Evolutionary conservation across 768 basidiomycete species (phyloP).

Genomic region (Coprinopsis cinerea): DNA sequence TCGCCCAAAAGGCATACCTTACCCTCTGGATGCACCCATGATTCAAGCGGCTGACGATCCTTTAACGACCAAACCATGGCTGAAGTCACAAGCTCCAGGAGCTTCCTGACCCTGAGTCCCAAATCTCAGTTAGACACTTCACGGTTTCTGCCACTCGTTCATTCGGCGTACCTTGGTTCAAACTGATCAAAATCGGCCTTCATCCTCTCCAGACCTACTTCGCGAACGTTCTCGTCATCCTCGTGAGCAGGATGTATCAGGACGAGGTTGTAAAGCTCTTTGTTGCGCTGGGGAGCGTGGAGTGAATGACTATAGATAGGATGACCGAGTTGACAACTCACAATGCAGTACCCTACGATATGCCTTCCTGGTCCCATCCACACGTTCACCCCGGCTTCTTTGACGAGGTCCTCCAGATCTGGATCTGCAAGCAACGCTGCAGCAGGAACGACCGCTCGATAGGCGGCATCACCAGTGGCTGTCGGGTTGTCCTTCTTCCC

Average conservation of each 20-base stretch:
- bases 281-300: conserved; percentile 22
- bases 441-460: conserved; percentile 48
- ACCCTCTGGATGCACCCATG: conserved; percentile 42
- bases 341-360: conserved; percentile 32
- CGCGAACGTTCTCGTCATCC: conserved; percentile 35
- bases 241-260: conserved; percentile 30
- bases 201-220: conserved; percentile 41
- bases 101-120: conserved; percentile 33
- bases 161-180: conserved; percentile 39
- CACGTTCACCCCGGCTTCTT: conserved; percentile 44
- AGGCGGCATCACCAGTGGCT: conserved; percentile 60
- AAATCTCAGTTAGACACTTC: neutral
- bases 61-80: conserved; percentile 44
- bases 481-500: conserved; percentile 39
- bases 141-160: neutral
- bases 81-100: conserved; percentile 38
- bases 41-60: conserved; percentile 40
- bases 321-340: conserved; percentile 16
- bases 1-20: conserved; percentile 46
- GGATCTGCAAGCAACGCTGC: conserved; percentile 42
- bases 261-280: conserved; percentile 41
- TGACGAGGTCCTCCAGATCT: conserved; percentile 44
- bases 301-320: neutral
- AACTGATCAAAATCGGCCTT: conserved; percentile 39
- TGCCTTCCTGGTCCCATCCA: conserved; percentile 54